These are phyloP conservation scores for Calonectria ilicicola DNA, from an alignment of 2,329 filamentous ascomycete species.

Conservation along the genomic window DNA sequence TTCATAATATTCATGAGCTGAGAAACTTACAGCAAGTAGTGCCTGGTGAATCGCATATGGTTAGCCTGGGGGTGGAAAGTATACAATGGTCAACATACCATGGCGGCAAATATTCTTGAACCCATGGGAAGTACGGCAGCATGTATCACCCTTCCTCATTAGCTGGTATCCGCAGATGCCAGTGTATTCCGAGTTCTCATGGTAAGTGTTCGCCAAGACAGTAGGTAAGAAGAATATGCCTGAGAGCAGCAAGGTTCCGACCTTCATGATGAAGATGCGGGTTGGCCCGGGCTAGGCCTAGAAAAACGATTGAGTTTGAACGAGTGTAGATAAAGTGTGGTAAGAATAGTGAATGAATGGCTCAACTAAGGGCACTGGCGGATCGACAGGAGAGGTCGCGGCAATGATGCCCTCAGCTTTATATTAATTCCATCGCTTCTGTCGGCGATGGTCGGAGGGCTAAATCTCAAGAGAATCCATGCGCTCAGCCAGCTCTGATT, in stretches of 20 bases:
- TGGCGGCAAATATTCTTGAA: conserved; percentile 4
- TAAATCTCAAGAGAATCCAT: not conserved
- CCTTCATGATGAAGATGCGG: conserved; percentile 8
- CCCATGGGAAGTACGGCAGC: not conserved
- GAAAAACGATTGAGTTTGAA: not conserved
- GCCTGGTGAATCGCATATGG: not conserved
- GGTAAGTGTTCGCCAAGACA: not conserved
- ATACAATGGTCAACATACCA: not conserved
- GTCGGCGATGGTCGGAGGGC: not conserved
- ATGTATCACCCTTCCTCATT: not conserved
- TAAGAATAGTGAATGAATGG: not conserved
- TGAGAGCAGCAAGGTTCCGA: conserved; percentile 14
- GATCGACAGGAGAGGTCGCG: not conserved
- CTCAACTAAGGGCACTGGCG: not conserved
- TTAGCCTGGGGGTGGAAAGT: not conserved
- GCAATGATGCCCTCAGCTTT: not conserved
- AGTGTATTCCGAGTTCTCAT: not conserved
- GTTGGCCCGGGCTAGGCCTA: not conserved
- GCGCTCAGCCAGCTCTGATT: not conserved
- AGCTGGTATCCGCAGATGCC: not conserved
- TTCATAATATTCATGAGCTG: not conserved
- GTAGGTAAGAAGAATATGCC: conserved; percentile 10
- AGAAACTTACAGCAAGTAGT: conserved; percentile 8
- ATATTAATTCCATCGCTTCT: not conserved
- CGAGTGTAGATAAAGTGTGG: not conserved